Evolutionary conservation across 768 basidiomycete genomes (phyloP).

Genomic region (Suillus subalutaceus): DNA sequence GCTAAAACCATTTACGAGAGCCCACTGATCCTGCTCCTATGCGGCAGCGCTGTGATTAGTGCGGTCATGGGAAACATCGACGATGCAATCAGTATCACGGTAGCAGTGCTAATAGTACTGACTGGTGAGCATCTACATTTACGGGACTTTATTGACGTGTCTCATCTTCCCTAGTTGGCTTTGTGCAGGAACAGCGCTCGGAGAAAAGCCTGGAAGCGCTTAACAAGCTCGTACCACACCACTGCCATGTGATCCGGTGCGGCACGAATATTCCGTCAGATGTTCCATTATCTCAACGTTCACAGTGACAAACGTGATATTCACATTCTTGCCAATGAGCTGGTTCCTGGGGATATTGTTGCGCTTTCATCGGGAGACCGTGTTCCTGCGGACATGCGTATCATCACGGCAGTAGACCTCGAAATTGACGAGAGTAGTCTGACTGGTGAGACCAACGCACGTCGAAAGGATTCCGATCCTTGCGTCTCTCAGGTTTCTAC

Average conservation of each 20-base stretch:
- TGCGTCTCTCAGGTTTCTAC: conserved; percentile 48
- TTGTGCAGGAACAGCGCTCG: conserved; percentile 93
- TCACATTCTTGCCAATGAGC: conserved; percentile 91
- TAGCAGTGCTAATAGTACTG: conserved; percentile 90
- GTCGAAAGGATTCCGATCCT: conserved; percentile 63
- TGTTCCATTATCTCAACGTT: background rate
- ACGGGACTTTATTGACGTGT: background rate
- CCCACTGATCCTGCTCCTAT: conserved; percentile 86
- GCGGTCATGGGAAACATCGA: conserved; percentile 95
- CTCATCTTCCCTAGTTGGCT: conserved; percentile 63
- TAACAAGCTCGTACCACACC: conserved; percentile 96
- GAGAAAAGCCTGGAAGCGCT: conserved; percentile 94
- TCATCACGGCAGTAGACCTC: conserved; percentile 79
- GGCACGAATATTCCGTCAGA: conserved; percentile 9
- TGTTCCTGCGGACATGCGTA: conserved; percentile 89
- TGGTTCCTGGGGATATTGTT: conserved; percentile 95
- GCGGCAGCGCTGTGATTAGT: conserved; percentile 88
- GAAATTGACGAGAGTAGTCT: conserved; percentile 96
- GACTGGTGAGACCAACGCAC: conserved; percentile 89
- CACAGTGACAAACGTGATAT: conserved; percentile 54
- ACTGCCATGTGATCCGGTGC: conserved; percentile 85
- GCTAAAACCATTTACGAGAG: conserved; percentile 95
- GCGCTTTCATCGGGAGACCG: conserved; percentile 91
- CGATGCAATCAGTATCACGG: conserved; percentile 90
- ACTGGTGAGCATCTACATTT: conserved; percentile 64